These are phyloP conservation scores for Scorias spongiosa DNA, from an alignment of 2,329 filamentous ascomycete species.

Conservation along the genomic window DNA sequence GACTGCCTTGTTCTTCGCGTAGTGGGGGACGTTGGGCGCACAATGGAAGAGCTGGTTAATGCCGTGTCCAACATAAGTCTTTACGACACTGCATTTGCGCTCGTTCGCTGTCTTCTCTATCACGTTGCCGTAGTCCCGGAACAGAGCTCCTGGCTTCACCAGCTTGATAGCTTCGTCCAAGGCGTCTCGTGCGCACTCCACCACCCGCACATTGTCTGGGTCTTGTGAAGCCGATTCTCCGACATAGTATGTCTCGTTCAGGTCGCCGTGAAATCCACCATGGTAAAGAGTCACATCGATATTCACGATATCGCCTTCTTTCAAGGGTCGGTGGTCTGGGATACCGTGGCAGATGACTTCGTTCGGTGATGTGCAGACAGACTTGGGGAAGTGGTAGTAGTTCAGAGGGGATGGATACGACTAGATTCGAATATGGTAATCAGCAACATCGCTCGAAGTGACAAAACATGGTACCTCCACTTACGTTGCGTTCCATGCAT, in stretches of 20 bases:
- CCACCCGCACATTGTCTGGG: conserved; percentile 74
- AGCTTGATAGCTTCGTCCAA: conserved; percentile 80
- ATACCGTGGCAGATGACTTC: conserved; percentile 99
- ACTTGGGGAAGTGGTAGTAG: conserved; percentile 95
- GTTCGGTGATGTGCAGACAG: conserved; percentile 89
- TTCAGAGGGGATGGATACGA: conserved; percentile 90
- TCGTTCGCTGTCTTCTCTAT: conserved; percentile 92
- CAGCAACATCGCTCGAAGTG: background rate
- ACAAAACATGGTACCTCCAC: conserved; percentile 17
- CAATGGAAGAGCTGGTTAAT: conserved; percentile 90
- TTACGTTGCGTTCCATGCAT: conserved; percentile 78
- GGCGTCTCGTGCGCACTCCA: conserved; percentile 79
- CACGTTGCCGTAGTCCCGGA: conserved; percentile 82
- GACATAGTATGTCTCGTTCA: conserved; percentile 98
- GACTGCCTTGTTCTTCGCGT: conserved; percentile 95
- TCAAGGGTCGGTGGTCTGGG: conserved; percentile 70
- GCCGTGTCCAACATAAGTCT: conserved; percentile 91
- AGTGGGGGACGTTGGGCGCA: conserved; percentile 88
- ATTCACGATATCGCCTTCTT: conserved; percentile 93
- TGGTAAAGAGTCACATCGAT: conserved; percentile 93
- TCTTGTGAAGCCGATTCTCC: conserved; percentile 74
- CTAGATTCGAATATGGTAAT: conserved; percentile 30
- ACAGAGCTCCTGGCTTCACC: conserved; percentile 83
- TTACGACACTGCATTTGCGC: conserved; percentile 74
- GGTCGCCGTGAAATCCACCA: conserved; percentile 83